phyloP scores from a whole-genome alignment of 129 eudicot species.

The Apium graveolens region DNA sequence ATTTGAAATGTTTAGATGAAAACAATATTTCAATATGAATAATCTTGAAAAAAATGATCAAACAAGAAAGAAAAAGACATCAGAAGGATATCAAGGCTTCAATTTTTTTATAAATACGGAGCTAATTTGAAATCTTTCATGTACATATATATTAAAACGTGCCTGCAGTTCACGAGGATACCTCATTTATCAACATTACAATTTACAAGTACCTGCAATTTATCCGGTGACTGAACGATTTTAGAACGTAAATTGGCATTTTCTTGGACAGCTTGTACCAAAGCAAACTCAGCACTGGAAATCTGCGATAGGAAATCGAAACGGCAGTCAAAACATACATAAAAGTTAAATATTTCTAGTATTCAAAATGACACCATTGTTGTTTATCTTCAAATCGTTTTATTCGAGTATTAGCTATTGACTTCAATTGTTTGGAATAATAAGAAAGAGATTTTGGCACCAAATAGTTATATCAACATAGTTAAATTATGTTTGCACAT shows the following conservation, averaged over 20 bases:
- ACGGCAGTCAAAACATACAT: background rate
- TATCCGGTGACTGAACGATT: conserved; percentile 93
- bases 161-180: too few species aligned
- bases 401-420: background rate
- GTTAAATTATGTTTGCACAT: background rate
- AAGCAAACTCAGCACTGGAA: conserved; percentile 68
- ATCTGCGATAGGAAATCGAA: conserved; percentile 31
- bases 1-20: background rate
- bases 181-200: background rate
- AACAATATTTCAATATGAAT: too few species aligned
- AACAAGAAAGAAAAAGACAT: too few species aligned
- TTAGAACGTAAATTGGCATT: conserved; percentile 70
- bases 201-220: conserved; percentile 58
- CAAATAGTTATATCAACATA: background rate
- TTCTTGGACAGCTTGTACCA: conserved; percentile 76
- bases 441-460: background rate
- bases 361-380: background rate
- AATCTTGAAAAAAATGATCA: too few species aligned
- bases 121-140: too few species aligned
- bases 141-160: too few species aligned
- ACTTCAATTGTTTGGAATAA: background rate
- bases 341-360: background rate
- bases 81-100: too few species aligned
- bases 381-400: background rate
- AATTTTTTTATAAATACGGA: too few species aligned